Conservation (phyloP, 768 basidiomycete genomes). For the Leccinum subgranulosum region DNA sequence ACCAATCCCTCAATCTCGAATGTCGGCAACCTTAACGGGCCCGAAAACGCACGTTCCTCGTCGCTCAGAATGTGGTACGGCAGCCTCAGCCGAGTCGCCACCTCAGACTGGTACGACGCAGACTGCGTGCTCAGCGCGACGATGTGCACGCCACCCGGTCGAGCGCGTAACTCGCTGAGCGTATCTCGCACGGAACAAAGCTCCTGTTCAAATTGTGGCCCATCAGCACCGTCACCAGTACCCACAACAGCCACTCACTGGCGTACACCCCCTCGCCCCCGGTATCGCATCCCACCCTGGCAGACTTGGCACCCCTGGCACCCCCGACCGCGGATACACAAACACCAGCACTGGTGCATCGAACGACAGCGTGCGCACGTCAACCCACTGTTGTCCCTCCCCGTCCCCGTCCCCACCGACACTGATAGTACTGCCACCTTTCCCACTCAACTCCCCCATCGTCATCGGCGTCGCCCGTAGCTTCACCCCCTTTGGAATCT, state of each 20-base stretch:
- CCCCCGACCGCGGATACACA: constrained; percentile 21
- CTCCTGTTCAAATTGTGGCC: constrained; percentile 8
- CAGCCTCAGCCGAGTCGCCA: constrained; percentile 10
- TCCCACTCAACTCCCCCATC: neutral
- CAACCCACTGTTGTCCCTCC: neutral
- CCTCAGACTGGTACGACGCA: constrained; percentile 17
- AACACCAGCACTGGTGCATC: constrained; percentile 20
- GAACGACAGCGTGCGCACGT: constrained; percentile 16
- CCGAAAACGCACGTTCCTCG: constrained; percentile 5
- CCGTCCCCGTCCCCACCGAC: neutral
- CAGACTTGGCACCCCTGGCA: constrained; percentile 10
- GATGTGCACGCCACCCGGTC: constrained; percentile 2
- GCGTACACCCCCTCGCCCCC: constrained; percentile 23
- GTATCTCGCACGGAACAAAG: constrained; percentile 17
- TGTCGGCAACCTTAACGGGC: constrained; percentile 14
- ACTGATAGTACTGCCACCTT: neutral
- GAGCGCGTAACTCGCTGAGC: neutral
- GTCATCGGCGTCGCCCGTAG: neutral
- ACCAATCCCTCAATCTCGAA: constrained; percentile 16
- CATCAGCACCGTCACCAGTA: neutral
- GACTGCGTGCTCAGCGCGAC: constrained; percentile 23
- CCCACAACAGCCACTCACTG: constrained; percentile 7
- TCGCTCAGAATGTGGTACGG: constrained; percentile 24
- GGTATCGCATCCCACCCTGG: constrained; percentile 24
- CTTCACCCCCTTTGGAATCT: neutral